phyloP scores from a whole-genome alignment of 441 rosid genomes.

The Croton setiger region DNA sequence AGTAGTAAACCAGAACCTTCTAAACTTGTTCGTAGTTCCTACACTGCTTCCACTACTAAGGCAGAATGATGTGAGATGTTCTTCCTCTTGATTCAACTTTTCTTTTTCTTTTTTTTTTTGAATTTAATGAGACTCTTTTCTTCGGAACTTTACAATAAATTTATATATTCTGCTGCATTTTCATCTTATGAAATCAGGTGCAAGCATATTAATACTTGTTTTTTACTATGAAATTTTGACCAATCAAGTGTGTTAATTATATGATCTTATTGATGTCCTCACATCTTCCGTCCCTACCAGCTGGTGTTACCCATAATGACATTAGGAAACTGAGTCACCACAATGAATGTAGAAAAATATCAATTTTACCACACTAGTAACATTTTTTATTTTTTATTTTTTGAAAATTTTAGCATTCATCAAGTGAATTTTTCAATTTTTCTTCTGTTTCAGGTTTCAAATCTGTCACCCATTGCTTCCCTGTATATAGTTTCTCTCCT shows the following conservation, averaged over 20 bases:
- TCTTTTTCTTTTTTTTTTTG: slow-evolving; percentile 1
- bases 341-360: not conserved
- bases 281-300: not conserved
- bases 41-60: slow-evolving; percentile 41
- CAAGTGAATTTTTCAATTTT: slow-evolving; percentile 1
- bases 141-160: slow-evolving; percentile 6
- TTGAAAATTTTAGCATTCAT: not conserved
- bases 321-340: slow-evolving; percentile 2
- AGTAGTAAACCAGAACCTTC: slow-evolving; percentile 48
- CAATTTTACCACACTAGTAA: not conserved
- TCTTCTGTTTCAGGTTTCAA: slow-evolving; percentile 42
- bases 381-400: not conserved
- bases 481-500: slow-evolving; percentile 51
- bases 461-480: slow-evolving; percentile 50
- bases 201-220: slow-evolving; percentile 2
- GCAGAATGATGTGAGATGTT: slow-evolving; percentile 47
- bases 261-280: not conserved
- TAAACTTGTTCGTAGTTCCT: slow-evolving; percentile 48
- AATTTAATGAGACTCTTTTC: not conserved
- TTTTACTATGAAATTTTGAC: not conserved
- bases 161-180: not conserved
- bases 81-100: slow-evolving; percentile 15
- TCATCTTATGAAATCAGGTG: not conserved
- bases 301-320: not conserved
- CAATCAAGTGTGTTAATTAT: not conserved